Conservation (phyloP, 768 basidiomycete genomes). For the Pleurotus cornucopiae region DNA sequence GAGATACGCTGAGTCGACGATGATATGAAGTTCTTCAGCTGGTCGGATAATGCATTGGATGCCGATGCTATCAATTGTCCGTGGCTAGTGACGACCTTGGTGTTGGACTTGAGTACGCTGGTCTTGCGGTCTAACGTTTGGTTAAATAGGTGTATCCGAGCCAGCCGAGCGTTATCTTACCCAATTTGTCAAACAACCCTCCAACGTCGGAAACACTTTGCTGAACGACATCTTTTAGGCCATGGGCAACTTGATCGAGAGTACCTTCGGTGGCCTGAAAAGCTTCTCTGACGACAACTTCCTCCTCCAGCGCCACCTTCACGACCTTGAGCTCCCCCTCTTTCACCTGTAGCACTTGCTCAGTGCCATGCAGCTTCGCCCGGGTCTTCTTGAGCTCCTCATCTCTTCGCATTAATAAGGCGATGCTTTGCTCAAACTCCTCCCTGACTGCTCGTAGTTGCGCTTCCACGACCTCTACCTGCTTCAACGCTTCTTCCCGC, state of each 20-base stretch:
- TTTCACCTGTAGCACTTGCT: conserved; percentile 47
- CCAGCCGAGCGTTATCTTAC: conserved; percentile 35
- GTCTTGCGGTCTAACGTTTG: conserved; percentile 64
- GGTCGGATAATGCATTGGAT: conserved; percentile 47
- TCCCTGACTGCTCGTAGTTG: conserved; percentile 78
- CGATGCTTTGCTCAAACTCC: conserved; percentile 90
- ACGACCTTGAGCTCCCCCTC: conserved; percentile 54
- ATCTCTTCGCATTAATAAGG: conserved; percentile 67
- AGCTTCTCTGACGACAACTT: conserved; percentile 71
- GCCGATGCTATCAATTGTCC: conserved; percentile 55
- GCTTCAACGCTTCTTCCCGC: conserved; percentile 77
- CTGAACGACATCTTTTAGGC: conserved; percentile 59
- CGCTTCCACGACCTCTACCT: conserved; percentile 78
- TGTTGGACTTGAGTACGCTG: conserved; percentile 57
- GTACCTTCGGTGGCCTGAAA: conserved; percentile 70
- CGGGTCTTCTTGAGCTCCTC: conserved; percentile 67
- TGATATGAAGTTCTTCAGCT: conserved; percentile 60
- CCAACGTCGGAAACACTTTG: conserved; percentile 68
- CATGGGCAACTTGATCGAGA: conserved; percentile 69
- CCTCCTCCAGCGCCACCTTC: conserved; percentile 70
- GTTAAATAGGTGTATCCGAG: conserved; percentile 9
- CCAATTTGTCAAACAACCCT: conserved; percentile 78
- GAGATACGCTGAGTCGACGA: conserved; percentile 47
- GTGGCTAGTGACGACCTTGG: conserved; percentile 58
- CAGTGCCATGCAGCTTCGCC: conserved; percentile 48